phyloP scores from a whole-genome alignment of 768 basidiomycete genomes.

The Boletus sp. region DNA sequence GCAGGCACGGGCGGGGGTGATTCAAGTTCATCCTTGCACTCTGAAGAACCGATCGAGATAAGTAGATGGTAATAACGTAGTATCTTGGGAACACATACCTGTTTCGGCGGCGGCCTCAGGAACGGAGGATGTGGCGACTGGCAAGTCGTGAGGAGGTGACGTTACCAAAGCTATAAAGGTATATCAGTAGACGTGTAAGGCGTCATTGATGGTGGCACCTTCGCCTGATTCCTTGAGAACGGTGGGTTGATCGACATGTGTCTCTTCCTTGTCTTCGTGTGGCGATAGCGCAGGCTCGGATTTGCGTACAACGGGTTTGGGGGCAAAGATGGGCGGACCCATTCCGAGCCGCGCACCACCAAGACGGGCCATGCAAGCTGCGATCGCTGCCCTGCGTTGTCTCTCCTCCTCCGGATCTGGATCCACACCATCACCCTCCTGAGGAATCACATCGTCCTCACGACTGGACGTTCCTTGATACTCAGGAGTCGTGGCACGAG shows the following conservation, averaged over 20 bases:
- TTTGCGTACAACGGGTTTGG: conserved; percentile 44
- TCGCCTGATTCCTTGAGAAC: conserved; percentile 12
- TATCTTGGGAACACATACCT: conserved; percentile 13
- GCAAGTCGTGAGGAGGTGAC: conserved; percentile 15
- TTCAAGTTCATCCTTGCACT: conserved; percentile 21
- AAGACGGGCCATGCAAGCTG: conserved; percentile 89
- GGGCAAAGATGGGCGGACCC: conserved; percentile 70
- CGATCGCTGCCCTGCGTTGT: conserved; percentile 81
- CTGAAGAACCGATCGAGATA: conserved; percentile 14
- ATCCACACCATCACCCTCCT: conserved; percentile 25
- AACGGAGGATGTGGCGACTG: neutral
- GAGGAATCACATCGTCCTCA: conserved; percentile 30
- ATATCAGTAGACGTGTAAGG: neutral
- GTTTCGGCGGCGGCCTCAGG: conserved; percentile 9
- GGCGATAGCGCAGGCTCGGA: conserved; percentile 18
- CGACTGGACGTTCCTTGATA: conserved; percentile 12
- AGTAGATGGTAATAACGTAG: conserved; percentile 2
- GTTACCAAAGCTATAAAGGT: conserved; percentile 9
- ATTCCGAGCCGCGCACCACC: conserved; percentile 85
- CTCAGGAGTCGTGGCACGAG: too few species aligned
- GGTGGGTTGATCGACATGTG: conserved; percentile 2
- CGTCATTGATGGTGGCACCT: conserved; percentile 13
- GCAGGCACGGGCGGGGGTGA: conserved; percentile 33
- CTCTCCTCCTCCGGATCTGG: conserved; percentile 64
- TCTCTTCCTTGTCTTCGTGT: conserved; percentile 26